Base-by-base conservation (phyloP, 2,329 filamentous ascomycete species). In the Fusarium armeniacum region DNA sequence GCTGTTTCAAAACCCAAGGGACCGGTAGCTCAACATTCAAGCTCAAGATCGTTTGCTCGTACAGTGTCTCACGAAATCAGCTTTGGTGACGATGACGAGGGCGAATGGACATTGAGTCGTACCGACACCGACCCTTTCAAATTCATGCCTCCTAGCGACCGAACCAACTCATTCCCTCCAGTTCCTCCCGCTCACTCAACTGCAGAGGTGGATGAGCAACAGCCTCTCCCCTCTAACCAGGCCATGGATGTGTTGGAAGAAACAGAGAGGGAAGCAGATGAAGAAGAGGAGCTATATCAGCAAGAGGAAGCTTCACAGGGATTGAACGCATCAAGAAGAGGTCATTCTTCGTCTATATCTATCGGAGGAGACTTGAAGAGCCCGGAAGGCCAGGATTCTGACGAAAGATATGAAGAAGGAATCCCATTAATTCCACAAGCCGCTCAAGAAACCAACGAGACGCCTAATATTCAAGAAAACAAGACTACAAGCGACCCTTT, bases 401-500 rank as follows among this genome's bases (percentile, higher is more conserved):
- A 90, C 28, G 85, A 86, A 26, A 86, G 91, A 45, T 93, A 86
- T 67, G 90, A 92, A 61, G 91, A 93, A 79, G 91, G 91, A 0
- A 62, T 93, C 6, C 90, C 91, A 2, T 78, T 93, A 62, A 88
- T 88, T 72, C 81, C 83, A 22, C 77, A 81, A 50, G 58, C 75
- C 3, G 52, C 62, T 5, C 38, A 62, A 41, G 58, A 54, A 41
- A 38, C 9, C 33, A 69, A 24, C 24, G 62, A 32, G 26, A 43
- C 10, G 43, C 33, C 44, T 16, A 58, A 20, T 28, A 54, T 52
- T 4, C 71, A 80, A 41, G 62, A 69, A 6, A 76, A 76, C 40
- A 38, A 52, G 33, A 51, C 44, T 46, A 46, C 45, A 13, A 62
- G 63, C n/a, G 76, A 78, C 58, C 72, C 78, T 22, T 85, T 86